Conservation (phyloP, 2,329 filamentous ascomycete genomes). For the Microdochium trichocladiopsis region DNA sequence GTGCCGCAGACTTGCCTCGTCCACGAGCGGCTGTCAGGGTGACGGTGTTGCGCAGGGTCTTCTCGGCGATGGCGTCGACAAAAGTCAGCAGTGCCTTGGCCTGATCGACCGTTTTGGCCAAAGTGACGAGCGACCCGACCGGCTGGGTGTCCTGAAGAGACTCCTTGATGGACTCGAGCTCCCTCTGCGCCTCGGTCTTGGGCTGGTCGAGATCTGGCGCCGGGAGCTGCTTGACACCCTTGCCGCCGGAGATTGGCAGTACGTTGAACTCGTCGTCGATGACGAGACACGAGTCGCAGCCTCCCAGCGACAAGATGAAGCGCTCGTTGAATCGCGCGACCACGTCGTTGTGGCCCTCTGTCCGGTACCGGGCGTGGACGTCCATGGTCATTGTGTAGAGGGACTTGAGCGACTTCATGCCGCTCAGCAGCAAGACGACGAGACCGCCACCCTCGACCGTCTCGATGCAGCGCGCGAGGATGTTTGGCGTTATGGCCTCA, state of each 20-base stretch:
- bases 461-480: conserved; percentile 89
- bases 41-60: conserved; percentile 89
- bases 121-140: conserved; percentile 73
- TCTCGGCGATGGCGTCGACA: conserved; percentile 92
- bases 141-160: conserved; percentile 78
- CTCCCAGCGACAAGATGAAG: conserved; percentile 91
- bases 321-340: conserved; percentile 96
- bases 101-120: conserved; percentile 89
- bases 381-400: conserved; percentile 97
- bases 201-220: conserved; percentile 67
- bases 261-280: conserved; percentile 98
- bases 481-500: conserved; percentile 94
- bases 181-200: conserved; percentile 63
- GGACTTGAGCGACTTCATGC: conserved; percentile 95
- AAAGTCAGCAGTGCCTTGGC: conserved; percentile 96
- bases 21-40: conserved; percentile 89
- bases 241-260: conserved; percentile 90
- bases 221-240: conserved; percentile 76
- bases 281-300: conserved; percentile 88
- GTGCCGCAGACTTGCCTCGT: conserved; percentile 91
- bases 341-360: conserved; percentile 92
- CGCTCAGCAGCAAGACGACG: conserved; percentile 85
- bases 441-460: conserved; percentile 95
- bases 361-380: conserved; percentile 91
- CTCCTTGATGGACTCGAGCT: conserved; percentile 83